Evolutionary conservation across 2,329 filamentous ascomycete species (phyloP).

Genomic region (Aspergillus sp.): DNA sequence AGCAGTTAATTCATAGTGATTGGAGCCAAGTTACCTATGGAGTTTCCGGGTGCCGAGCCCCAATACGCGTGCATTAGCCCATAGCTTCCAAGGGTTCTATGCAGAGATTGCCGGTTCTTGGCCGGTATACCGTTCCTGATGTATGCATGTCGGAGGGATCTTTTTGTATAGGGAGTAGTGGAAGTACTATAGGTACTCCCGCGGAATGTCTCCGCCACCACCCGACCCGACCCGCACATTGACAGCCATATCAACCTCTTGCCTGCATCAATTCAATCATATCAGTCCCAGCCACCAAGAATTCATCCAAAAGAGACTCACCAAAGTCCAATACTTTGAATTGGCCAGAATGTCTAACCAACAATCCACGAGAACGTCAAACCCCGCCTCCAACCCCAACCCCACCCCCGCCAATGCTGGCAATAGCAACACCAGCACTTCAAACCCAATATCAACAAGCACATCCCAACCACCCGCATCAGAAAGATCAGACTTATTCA

Average conservation of each 20-base stretch:
- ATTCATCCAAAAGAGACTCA: background rate
- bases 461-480: background rate
- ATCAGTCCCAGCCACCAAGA: background rate
- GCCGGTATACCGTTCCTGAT: too few relatives aligned
- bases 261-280: background rate
- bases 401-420: background rate
- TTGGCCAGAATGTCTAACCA: background rate
- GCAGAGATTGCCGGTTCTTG: background rate
- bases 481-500: conserved; percentile 50
- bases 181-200: background rate
- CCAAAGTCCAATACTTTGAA: background rate
- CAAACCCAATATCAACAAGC: background rate
- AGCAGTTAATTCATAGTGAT: background rate
- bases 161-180: background rate
- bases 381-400: background rate
- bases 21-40: background rate
- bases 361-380: background rate
- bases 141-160: too few relatives aligned
- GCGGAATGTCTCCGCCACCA: conserved; percentile 2
- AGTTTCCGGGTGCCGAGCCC: background rate
- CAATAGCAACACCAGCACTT: background rate
- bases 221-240: background rate
- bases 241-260: background rate
- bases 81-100: background rate
- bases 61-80: background rate